phyloP scores from a whole-genome alignment of 805 yeast species.

The Candida ortonii region DNA sequence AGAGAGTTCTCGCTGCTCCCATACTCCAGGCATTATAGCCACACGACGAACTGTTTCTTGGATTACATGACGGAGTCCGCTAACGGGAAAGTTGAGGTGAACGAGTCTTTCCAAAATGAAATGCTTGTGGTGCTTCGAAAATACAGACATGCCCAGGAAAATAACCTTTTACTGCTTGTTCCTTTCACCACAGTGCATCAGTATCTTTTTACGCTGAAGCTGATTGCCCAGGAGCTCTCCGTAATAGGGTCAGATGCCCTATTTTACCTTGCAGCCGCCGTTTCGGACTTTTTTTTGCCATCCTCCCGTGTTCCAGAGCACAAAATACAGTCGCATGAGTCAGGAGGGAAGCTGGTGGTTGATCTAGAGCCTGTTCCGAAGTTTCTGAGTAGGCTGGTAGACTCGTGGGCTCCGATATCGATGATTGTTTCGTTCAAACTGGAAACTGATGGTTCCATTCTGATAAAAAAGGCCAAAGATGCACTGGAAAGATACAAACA shows the following conservation, averaged over 20 bases:
- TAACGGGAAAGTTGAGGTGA: constrained; percentile 57
- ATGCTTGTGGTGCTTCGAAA: constrained; percentile 60
- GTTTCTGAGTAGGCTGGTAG: constrained; percentile 81
- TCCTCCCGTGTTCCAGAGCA: constrained; percentile 83
- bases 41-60: constrained; percentile 78
- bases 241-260: constrained; percentile 56
- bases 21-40: constrained; percentile 85
- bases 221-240: constrained; percentile 59
- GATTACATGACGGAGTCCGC: constrained; percentile 65
- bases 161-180: constrained; percentile 57
- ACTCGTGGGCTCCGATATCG: constrained; percentile 91
- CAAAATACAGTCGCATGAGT: constrained; percentile 81
- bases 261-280: constrained; percentile 95
- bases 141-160: constrained; percentile 48
- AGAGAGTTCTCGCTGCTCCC: constrained; percentile 91
- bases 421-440: constrained; percentile 93
- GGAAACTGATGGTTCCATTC: constrained; percentile 75
- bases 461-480: constrained; percentile 69
- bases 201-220: constrained; percentile 78
- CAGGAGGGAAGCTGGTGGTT: constrained; percentile 71
- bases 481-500: constrained; percentile 87
- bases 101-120: constrained; percentile 54
- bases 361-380: constrained; percentile 96
- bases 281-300: constrained; percentile 93
- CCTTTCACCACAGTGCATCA: constrained; percentile 97